Evolutionary conservation across 2,329 filamentous ascomycete genomes (phyloP), one percentile per base, ranked within the genome.

Genomic region (Pyrenochaeta sp.): DNA sequence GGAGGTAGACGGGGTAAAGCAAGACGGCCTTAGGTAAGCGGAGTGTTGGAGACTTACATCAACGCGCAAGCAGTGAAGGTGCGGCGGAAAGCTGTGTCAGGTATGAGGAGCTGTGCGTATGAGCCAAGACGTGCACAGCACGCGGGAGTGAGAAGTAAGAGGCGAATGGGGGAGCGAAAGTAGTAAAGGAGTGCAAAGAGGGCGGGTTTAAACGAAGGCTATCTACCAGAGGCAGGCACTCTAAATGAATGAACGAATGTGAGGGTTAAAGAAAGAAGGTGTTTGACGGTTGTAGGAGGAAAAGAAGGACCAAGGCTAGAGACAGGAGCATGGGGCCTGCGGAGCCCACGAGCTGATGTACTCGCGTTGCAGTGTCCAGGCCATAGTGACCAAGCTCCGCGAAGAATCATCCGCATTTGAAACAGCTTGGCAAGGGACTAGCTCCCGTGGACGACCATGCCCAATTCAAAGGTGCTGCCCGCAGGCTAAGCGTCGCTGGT

Each of bases 61-160:
- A 64, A 73, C 63, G 66, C 64, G 60, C 67, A 67, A 61, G 53
- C 64, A 63, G 49, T 59, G 54, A 67, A 64, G 60, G 60, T 63
- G 66, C 62, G 60, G 63, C 63, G 58, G 56, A 60, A 49, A 54
- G 39, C 50, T 66, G 66, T 68, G 54, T 67, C 61, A 62, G 60
- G 40, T 61, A 45, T 60, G 62, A 67, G 57, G 56, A 61, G 55
- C 45, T 67, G 57, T 54, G 58, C 62, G 69, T 69, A 57, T 61
- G 56, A 64, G 70, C 68, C 71, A 74, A 74, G 70, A 71, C 71
- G 73, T 74, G 72, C 72, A 27, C 73, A 73, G 73, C 72, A 75
- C 73, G 68, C 33, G 58, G 52, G 49, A 46, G 49, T 55, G 51
- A 61, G 63, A 58, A 54, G 59, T 61, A 20, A 21, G 15, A 18